Conservation (phyloP, 2,329 filamentous ascomycete genomes). For the Colletotrichum tofieldiae region DNA sequence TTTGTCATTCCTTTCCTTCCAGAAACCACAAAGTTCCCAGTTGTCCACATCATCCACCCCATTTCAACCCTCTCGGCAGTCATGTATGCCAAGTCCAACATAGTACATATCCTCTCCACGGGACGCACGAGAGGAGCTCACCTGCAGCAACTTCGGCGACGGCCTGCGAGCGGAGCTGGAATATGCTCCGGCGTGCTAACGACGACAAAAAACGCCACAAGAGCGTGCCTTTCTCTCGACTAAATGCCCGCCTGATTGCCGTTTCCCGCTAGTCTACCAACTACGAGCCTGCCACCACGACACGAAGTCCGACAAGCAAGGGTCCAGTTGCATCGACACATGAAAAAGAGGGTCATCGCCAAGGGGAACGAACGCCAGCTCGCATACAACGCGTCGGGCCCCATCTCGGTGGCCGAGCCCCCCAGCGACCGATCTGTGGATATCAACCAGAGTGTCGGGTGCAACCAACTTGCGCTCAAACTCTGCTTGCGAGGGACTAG, state of each 20-base stretch:
- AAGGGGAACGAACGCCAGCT: neutral
- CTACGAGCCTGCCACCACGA: neutral
- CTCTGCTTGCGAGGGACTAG: constrained; percentile 8
- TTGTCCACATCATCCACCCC: neutral
- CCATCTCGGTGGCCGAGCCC: constrained; percentile 30
- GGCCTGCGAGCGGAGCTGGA: neutral
- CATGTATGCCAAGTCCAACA: neutral
- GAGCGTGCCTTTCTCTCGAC: neutral
- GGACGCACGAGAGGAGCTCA: neutral
- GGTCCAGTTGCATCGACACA: constrained; percentile 1
- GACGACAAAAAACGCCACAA: neutral
- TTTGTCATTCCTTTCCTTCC: neutral
- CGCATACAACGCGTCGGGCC: neutral
- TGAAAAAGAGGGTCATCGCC: constrained; percentile 1
- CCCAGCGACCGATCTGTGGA: constrained; percentile 20
- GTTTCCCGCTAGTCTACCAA: neutral
- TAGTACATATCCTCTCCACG: neutral
- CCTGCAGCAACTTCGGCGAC: neutral
- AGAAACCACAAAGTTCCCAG: too few species aligned
- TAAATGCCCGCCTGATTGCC: constrained; percentile 8
- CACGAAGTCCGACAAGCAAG: neutral
- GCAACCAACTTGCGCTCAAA: neutral
- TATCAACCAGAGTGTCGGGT: constrained; percentile 8
- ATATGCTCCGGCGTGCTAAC: neutral
- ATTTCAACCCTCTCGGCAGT: neutral